Percentiles rank a stretch among this genome's conserved stretches.
Evolutionary conservation across 2,329 filamentous ascomycete genomes (phyloP).

Genomic region (Rhinocladiella similis): DNA sequence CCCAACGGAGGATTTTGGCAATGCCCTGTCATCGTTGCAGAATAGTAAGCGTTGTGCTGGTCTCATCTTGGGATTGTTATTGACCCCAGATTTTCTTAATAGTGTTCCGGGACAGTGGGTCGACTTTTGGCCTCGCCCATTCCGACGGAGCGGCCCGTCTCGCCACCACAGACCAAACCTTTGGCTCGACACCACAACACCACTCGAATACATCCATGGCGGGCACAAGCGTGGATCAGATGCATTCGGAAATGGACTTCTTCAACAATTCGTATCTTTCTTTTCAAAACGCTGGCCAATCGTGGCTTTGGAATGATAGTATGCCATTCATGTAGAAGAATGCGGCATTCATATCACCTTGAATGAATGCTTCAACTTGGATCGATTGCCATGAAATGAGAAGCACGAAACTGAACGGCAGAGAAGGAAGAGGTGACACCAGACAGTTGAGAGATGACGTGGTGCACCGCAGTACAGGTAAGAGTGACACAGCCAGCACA

Average conservation of each 20-base stretch:
- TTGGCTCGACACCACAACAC: not conserved
- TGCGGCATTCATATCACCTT: not conserved
- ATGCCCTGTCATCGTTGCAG: not conserved
- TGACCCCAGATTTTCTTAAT: not conserved
- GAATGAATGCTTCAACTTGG: not conserved
- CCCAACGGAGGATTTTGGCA: not conserved
- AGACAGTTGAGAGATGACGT: no score
- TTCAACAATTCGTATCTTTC: not conserved
- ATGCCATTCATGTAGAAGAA: not conserved
- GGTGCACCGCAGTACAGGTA: no score
- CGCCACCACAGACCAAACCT: not conserved
- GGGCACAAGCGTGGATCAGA: not conserved
- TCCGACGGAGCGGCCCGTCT: not conserved
- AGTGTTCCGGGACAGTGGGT: not conserved
- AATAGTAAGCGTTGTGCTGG: not conserved
- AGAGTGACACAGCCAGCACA: no score
- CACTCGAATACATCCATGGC: not conserved
- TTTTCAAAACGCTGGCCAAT: not conserved
- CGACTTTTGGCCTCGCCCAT: not conserved
- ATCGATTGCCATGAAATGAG: not conserved
- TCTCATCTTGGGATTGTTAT: not conserved
- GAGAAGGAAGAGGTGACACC: no score
- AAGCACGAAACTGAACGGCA: not conserved
- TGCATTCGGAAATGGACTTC: not conserved
- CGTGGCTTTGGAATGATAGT: slow-evolving; percentile 4